phyloP scores from a whole-genome alignment of 2,329 filamentous ascomycete genomes.

The Graphilbum ipis-grandicollis region DNA sequence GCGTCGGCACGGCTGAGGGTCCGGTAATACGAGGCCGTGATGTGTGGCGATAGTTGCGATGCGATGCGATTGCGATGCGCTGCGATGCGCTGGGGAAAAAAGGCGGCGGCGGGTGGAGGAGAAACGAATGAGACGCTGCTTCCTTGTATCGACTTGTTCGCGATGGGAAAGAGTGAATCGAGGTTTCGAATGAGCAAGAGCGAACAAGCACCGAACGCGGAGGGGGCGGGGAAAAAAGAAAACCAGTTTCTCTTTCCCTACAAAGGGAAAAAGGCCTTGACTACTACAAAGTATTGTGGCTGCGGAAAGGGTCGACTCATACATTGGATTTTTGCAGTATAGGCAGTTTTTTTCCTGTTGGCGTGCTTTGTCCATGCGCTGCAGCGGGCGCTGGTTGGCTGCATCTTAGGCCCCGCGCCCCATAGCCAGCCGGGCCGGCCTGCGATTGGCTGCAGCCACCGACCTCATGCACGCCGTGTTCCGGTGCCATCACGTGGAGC shows the following conservation, averaged over 20 bases:
- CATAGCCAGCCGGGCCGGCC: neutral
- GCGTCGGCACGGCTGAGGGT: too few relatives aligned
- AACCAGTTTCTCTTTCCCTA: too few relatives aligned
- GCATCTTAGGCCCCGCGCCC: neutral
- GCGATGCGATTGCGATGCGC: too few relatives aligned
- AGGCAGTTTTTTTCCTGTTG: too few relatives aligned
- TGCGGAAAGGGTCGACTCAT: too few relatives aligned
- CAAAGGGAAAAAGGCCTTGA: too few relatives aligned
- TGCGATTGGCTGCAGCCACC: neutral
- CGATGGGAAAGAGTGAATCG: conserved; percentile 4
- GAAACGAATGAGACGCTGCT: neutral
- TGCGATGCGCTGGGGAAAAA: too few relatives aligned
- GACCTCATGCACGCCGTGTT: neutral
- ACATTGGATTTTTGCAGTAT: too few relatives aligned
- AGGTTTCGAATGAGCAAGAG: conserved; percentile 6
- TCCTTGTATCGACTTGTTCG: conserved; percentile 7
- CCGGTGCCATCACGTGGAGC: conserved; percentile 5
- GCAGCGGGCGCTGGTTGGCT: conserved; percentile 2
- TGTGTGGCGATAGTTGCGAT: too few relatives aligned
- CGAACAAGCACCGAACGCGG: conserved; percentile 8
- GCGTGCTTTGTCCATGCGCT: neutral
- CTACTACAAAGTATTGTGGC: too few relatives aligned
- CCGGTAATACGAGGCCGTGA: too few relatives aligned
- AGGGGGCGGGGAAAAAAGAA: conserved; percentile 11
- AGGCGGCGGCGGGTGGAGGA: neutral